Evolutionary conservation across 208 protist genomes (phyloP), one percentile per base, ranked within the genome.

Genomic region (Vickermania spadyakhi): DNA sequence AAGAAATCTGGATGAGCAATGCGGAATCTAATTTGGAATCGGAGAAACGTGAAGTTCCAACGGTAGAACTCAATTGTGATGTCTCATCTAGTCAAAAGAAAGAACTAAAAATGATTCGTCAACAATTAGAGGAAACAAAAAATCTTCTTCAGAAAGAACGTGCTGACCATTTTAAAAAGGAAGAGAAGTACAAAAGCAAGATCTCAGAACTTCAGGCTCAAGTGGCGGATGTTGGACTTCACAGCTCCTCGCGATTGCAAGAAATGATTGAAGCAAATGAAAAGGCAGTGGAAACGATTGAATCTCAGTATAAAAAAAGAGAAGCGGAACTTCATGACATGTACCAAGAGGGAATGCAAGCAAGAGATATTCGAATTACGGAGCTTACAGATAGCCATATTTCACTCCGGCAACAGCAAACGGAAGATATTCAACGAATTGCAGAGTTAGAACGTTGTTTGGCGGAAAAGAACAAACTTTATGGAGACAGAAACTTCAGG

Each of bases 361-460:
- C 76, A n/a, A 66, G 80, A 7, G 80, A 87, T 45, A 59, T 87
- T 28, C 80, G 80, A 22, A 63, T 88, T 45, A 75, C 73, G 0
- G 77, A 82, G 56, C 66, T 84, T 1, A 75, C 73, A 0, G 74
- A 84, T 27, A 60, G 73, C 36, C 50, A 84, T 1, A 18, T 68
- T n/a, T n/a, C 70, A 22, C n/a, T 68, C 29, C 59, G 72, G 36
- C 53, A 66, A n/a, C 53, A 58, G n/a, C 23, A 51, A 4, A 51
- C 45, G 3, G 25, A 52, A 13, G 2, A 28, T 2, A 18, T n/a
- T 18, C 11, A 7, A n/a, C 36, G 36, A n/a, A 7, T 45, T 45
- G 18, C 7, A 18, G 36, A 45, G 36, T 18, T 45, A 7, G 36
- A 45, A 18, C n/a, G n/a, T n/a, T n/a, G n/a, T n/a, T n/a, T n/a